Base-by-base conservation (phyloP, 768 basidiomycete species). In the Psilocybe tampanensis region DNA sequence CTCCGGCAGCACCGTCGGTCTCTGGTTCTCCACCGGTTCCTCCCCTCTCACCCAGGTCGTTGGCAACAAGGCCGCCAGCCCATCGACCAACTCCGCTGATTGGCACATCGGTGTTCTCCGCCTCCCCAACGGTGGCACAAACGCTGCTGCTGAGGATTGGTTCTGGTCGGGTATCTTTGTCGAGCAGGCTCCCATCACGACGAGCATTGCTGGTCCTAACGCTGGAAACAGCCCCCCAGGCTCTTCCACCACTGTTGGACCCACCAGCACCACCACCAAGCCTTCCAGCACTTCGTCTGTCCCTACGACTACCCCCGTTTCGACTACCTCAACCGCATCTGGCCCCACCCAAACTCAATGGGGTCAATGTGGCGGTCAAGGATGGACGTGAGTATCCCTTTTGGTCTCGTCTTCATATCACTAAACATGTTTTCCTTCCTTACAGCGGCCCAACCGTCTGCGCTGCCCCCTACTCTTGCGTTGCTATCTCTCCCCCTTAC, bases 41-140 rank as follows among this genome's bases (percentile, higher is more conserved):
- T 26, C 42, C 9, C 36, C 59, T 2, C 59, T 64, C 32, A 64
- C 59, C 8, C 62, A 64, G 33, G 42, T 64, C 48, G 52, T 64
- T 41, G 47, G 59, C 8, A 60, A 60, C 51, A 58, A 56, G 47
- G 33, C 59, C 32, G 62, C 59, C 8, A 64, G 62, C 29, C 44
- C 62, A 7, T 64, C 62, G 22, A 60, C 62, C 29, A 64, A 64
- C 59, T 64, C 62, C 15, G 62, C 54, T 6, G 62, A 64, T 23
- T 64, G 59, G 59, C 62, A 64, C 49, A 64, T 64, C 33, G 62
- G 62, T 52, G 62, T 64, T 22, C 62, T 64, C 22, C 62, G 62
- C 44, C 59, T 64, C 11, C 62, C 62, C 22, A 64, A 64, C 36
- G 62, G 62, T 1, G 62, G 62, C 3, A 64, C 62, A 4, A 64